phyloP scores from a whole-genome alignment of 164 flowering plant genomes.

The Houttuynia cordata region DNA sequence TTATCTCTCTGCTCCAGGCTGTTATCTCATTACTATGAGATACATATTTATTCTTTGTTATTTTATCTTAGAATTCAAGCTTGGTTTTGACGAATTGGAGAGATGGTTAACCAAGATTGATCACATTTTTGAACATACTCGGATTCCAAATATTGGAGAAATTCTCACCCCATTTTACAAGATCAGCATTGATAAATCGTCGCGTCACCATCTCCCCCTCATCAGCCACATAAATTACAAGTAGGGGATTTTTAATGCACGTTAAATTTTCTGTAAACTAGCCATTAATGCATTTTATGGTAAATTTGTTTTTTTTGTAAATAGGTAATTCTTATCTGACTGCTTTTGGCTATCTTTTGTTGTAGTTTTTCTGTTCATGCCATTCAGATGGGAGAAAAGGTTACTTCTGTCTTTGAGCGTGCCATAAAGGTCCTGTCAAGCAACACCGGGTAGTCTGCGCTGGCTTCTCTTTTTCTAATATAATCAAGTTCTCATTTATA shows the following conservation, averaged over 20 bases:
- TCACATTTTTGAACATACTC: constrained; percentile 85
- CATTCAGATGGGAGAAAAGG: constrained; percentile 84
- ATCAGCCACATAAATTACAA: constrained; percentile 79
- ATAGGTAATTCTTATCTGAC: neutral
- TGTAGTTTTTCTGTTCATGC: constrained; percentile 90
- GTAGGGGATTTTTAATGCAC: constrained; percentile 24
- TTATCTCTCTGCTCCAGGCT: too few species aligned
- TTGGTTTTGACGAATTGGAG: constrained; percentile 75
- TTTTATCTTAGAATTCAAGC: constrained; percentile 47
- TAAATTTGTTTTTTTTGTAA: neutral
- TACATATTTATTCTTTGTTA: neutral
- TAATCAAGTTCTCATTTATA: too few species aligned
- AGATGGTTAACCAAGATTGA: constrained; percentile 94
- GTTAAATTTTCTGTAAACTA: neutral
- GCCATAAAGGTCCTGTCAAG: constrained; percentile 68
- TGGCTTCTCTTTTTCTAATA: too few species aligned
- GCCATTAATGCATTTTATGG: neutral
- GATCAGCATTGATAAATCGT: constrained; percentile 41
- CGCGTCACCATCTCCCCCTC: constrained; percentile 59
- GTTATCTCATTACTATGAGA: neutral
- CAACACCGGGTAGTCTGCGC: constrained; percentile 35
- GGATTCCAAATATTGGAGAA: constrained; percentile 70
- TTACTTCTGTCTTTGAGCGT: constrained; percentile 75
- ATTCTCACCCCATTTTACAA: constrained; percentile 65
- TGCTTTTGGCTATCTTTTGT: neutral